Evolutionary conservation across 257 asterid genomes (phyloP).

Genomic region (Datura wrightii): DNA sequence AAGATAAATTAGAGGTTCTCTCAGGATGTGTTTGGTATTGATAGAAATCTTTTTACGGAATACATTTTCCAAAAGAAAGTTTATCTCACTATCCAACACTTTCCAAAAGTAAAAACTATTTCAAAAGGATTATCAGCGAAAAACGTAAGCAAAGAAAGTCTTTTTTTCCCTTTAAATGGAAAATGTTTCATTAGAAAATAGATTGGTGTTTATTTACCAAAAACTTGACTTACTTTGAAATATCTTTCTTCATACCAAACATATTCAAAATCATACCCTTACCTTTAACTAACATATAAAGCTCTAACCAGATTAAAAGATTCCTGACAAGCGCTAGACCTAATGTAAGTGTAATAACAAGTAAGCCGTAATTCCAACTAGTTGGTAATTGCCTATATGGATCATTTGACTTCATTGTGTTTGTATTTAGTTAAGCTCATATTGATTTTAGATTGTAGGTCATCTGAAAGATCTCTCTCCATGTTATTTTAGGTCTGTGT

Average conservation of each 20-base stretch:
- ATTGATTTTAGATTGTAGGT: neutral
- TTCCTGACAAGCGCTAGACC: neutral
- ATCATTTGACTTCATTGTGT: neutral
- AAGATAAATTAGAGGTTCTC: neutral
- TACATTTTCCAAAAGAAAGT: too few species aligned
- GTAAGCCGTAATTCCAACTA: neutral
- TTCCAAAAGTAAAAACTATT: too few species aligned
- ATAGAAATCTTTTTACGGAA: too few species aligned
- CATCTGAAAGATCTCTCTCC: conserved; percentile 3
- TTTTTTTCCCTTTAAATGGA: too few species aligned
- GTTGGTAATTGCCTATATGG: neutral
- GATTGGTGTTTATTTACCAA: too few species aligned
- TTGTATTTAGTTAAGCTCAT: neutral
- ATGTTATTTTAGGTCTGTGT: conserved; percentile 3
- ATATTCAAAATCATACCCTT: neutral
- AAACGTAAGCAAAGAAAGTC: too few species aligned
- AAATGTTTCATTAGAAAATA: too few species aligned
- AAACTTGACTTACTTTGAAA: too few species aligned
- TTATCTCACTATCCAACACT: too few species aligned
- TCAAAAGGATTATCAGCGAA: too few species aligned
- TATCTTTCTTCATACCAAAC: too few species aligned
- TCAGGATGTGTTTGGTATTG: neutral
- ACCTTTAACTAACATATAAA: neutral
- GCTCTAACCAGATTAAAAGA: neutral
- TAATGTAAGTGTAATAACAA: neutral